Percentiles rank a stretch among this genome's conserved stretches.
phyloP scores from a whole-genome alignment of 176 grass and related monocot species.

The Avena eriantha region DNA sequence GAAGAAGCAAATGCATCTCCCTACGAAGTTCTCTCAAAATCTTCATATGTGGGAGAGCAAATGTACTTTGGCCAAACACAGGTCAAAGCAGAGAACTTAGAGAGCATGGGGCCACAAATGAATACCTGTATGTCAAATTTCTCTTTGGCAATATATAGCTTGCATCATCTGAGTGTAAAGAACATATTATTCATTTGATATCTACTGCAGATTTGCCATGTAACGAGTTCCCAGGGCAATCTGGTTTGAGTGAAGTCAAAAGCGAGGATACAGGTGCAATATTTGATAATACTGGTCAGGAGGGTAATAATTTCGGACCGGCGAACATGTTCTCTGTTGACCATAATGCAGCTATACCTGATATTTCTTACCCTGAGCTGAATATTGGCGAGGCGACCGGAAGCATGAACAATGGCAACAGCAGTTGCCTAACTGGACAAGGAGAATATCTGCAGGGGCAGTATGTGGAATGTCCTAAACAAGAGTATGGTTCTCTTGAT shows the following conservation, averaged over 20 bases:
- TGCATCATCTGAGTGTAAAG: not conserved
- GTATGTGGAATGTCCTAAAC: conserved; percentile 34
- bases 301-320: conserved; percentile 45
- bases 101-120: conserved; percentile 34
- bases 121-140: conserved; percentile 42
- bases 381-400: conserved; percentile 48
- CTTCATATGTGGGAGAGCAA: conserved; percentile 41
- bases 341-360: conserved; percentile 37
- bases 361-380: conserved; percentile 42
- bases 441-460: conserved; percentile 41
- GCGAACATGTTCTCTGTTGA: conserved; percentile 34
- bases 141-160: conserved; percentile 10
- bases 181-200: conserved; percentile 35
- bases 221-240: conserved; percentile 47
- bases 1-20: conserved; percentile 37
- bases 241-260: conserved; percentile 54
- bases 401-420: conserved; percentile 53
- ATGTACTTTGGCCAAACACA: conserved; percentile 43
- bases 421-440: conserved; percentile 54
- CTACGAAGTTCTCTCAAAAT: conserved; percentile 42
- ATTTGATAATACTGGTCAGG: conserved; percentile 43
- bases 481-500: conserved; percentile 44
- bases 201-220: conserved; percentile 49
- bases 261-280: conserved; percentile 38
- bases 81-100: conserved; percentile 37